Evolutionary conservation across 169 alveolate genomes (phyloP), one percentile per base, ranked within the genome.

Genomic region (Plasmodium relictum): DNA sequence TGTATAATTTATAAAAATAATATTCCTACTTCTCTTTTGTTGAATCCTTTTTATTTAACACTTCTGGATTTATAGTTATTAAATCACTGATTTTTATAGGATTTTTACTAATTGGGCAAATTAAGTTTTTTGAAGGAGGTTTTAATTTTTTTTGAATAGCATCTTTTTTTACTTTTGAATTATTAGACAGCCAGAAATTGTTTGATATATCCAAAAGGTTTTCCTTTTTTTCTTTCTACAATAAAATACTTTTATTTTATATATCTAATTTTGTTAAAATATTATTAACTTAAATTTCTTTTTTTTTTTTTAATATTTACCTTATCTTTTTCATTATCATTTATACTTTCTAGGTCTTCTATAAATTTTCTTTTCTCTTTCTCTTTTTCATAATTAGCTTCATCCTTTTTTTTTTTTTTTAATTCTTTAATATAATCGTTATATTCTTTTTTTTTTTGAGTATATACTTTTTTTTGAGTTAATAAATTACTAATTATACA

Each of bases 401-500:
- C 92, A 61, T 93, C 92, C 58, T 90, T 76, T 31, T 94, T 94
- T 63, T 88, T 92, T 50, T 41, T 52, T 48, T 80, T 52, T 71
- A 80, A 20, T 18, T 65, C 80, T 44, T 68, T 72, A 45, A 65
- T 44, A 37, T 80, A 48, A 24, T 65, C 68, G n/a, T 73, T 63
- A 44, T 83, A 73, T 50, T 68, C 88, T 42, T 66, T 92, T 65
- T 73, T 59, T 54, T 58, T 72, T 50, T 52, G 14, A 3, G 88
- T 24, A 73, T 63, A 65, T 73, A 80, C 89, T 88, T 94, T 93
- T 95, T 96, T 96, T 94, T 98, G 98, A 9, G 90, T 83, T 45
- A 96, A 88, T 31, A 96, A 94, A 86, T 96, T 95, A 78, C 95
- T 96, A 52, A 97, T 73, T 14, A 97, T 96, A 66, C 99, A 98